Evolutionary conservation across 805 yeast genomes (phyloP).

Genomic region (Candida ponderosae): DNA sequence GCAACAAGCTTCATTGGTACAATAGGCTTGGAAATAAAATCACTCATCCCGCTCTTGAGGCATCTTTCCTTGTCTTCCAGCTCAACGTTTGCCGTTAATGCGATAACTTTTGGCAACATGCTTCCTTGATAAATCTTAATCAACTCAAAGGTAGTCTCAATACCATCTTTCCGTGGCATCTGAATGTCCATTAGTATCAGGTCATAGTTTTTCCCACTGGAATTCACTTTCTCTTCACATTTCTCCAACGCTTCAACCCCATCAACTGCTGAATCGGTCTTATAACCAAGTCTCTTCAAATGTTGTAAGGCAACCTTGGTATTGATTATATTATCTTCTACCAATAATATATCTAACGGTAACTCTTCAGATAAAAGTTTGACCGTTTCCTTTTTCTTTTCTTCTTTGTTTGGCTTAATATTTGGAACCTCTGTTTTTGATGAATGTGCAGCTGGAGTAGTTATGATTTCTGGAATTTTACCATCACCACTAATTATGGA

Average conservation of each 20-base stretch:
- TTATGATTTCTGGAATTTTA: neutral
- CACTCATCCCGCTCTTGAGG: conserved; percentile 42
- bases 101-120: conserved; percentile 87
- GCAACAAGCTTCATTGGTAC: conserved; percentile 25
- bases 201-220: conserved; percentile 57
- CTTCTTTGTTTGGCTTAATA: neutral
- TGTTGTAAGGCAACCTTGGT: conserved; percentile 54
- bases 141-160: conserved; percentile 87
- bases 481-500: too few species aligned
- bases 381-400: neutral
- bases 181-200: conserved; percentile 94
- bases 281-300: conserved; percentile 53
- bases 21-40: conserved; percentile 45
- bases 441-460: neutral
- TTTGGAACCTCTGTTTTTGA: too few species aligned
- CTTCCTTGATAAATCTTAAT: conserved; percentile 37
- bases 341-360: conserved; percentile 65
- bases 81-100: conserved; percentile 77
- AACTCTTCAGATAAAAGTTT: conserved; percentile 4
- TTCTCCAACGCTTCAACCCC: conserved; percentile 89
- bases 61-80: conserved; percentile 43
- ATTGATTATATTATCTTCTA: conserved; percentile 91
- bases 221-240: conserved; percentile 63
- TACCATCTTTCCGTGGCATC: conserved; percentile 87
- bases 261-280: conserved; percentile 63